Conservation (phyloP, 2,329 filamentous ascomycete species). For the Colletotrichum orbiculare region DNA sequence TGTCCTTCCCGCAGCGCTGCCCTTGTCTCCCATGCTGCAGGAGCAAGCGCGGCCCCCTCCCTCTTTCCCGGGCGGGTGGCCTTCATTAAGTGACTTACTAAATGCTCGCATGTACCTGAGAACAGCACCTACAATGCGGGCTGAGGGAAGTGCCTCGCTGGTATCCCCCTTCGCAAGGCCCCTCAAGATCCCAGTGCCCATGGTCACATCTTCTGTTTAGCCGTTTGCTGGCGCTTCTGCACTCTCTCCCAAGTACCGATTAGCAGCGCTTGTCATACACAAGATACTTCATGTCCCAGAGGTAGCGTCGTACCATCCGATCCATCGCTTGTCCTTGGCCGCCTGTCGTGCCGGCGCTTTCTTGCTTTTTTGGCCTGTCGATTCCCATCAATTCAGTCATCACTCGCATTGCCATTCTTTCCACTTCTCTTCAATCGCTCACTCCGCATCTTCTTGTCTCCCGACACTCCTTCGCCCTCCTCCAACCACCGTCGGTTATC, state of each 20-base stretch:
- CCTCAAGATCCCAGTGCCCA: no score
- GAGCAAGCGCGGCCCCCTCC: neutral
- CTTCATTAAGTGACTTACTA: no score
- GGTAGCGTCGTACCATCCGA: slow-evolving; percentile 29
- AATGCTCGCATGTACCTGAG: no score
- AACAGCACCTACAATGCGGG: no score
- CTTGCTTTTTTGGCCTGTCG: slow-evolving; percentile 33
- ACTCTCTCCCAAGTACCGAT: neutral
- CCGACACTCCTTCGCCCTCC: slow-evolving; percentile 8
- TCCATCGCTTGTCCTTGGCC: slow-evolving; percentile 19
- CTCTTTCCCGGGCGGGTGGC: neutral
- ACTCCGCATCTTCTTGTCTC: neutral
- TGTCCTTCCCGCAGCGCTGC: slow-evolving; percentile 27
- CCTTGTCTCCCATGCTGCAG: slow-evolving; percentile 17
- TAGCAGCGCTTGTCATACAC: neutral
- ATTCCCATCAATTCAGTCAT: slow-evolving; percentile 31
- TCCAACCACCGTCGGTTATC: slow-evolving; percentile 10
- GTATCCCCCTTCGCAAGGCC: no score
- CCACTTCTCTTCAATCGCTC: slow-evolving; percentile 3
- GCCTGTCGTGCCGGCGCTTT: slow-evolving; percentile 23
- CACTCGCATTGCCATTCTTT: neutral
- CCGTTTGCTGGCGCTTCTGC: slow-evolving; percentile 30
- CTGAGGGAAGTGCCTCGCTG: no score
- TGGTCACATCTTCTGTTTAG: slow-evolving; percentile 10
- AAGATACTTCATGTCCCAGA: slow-evolving; percentile 8